Evolutionary conservation across 345 rosid genomes (phyloP).

Genomic region (Angophora floribunda): DNA sequence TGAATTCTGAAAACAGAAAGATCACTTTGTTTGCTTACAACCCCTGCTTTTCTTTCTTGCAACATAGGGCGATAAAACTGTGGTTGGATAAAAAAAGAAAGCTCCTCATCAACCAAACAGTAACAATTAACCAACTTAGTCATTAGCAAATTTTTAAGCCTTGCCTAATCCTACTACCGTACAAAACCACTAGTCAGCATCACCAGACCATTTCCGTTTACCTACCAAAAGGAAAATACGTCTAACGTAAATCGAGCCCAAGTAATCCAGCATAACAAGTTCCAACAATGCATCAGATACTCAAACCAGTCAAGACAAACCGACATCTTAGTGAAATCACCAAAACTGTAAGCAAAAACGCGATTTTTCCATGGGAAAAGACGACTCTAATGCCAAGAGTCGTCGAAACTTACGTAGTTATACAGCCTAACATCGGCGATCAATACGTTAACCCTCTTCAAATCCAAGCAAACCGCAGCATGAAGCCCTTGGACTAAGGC

Average conservation of each 20-base stretch:
- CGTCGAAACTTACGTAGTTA: slow-evolving; percentile 38
- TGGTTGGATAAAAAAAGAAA: not conserved
- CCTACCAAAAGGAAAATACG: not conserved
- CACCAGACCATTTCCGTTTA: not conserved
- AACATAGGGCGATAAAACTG: not conserved
- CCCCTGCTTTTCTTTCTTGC: not conserved
- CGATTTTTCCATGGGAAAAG: not conserved
- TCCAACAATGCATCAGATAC: not conserved
- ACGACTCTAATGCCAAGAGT: not conserved
- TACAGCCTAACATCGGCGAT: slow-evolving; percentile 26
- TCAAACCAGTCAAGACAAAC: not conserved
- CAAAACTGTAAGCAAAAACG: not conserved
- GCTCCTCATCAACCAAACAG: not conserved
- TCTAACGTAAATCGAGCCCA: not conserved
- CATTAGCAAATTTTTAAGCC: not conserved
- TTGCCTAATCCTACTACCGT: not conserved
- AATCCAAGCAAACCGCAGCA: slow-evolving; percentile 48
- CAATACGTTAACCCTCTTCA: slow-evolving; percentile 28
- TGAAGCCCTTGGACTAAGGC: slow-evolving; percentile 58
- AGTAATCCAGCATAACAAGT: not conserved
- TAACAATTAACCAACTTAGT: not conserved
- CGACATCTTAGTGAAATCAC: not conserved
- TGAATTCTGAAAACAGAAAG: not conserved
- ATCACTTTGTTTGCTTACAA: not conserved
- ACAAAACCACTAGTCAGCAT: not conserved